Evolutionary conservation across 768 basidiomycete species (phyloP), one percentile per base, ranked within the genome.

Genomic region (Xanthoconium purpureum): DNA sequence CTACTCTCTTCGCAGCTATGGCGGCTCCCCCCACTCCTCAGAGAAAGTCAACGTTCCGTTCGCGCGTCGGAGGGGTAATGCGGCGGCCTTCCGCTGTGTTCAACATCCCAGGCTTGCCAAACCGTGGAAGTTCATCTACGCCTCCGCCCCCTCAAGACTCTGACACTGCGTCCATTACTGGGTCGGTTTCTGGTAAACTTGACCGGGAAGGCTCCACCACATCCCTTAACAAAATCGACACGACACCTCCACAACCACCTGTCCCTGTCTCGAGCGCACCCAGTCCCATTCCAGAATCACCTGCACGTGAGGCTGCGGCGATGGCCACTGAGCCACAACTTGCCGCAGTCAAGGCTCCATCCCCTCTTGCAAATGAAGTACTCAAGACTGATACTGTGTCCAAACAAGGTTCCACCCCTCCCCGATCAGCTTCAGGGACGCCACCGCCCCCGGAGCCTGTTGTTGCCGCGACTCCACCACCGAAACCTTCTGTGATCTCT

Each of bases 241-340:
- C 75, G 4, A 51, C 71, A 9, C 53, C 74, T 39, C 67, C 68
- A 36, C 69, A 66, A 43, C 55, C 60, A 14, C 54, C 61, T 5
- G 56, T 8, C 15, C 54, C 64, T 13, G 45, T 64, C 29, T 64
- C 61, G 32, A 66, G 59, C 15, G 66, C 74, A 13, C 84, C 85
- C 12, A 85, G 84, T 57, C 86, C 88, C 4, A 88, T 90, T 55
- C 76, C 82, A 1, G 88, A 90, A 66, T 88, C 85, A 3, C 86
- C 87, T 30, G 78, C 77, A 9, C 78, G 84, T 28, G 84, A 85
- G 62, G 79, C 75, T 10, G 81, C 77, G 14, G 78, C 74, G 4
- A 57, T 73, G 32, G 69, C 70, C 14, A 64, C 72, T 10, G 74
- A 73, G 32, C 61, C 66, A 9, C 56, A 55, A 17, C 60, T 65